Evolutionary conservation across 164 flowering plant species (phyloP), one percentile per base, ranked within the genome.

Genomic region (Sextonia rubra): DNA sequence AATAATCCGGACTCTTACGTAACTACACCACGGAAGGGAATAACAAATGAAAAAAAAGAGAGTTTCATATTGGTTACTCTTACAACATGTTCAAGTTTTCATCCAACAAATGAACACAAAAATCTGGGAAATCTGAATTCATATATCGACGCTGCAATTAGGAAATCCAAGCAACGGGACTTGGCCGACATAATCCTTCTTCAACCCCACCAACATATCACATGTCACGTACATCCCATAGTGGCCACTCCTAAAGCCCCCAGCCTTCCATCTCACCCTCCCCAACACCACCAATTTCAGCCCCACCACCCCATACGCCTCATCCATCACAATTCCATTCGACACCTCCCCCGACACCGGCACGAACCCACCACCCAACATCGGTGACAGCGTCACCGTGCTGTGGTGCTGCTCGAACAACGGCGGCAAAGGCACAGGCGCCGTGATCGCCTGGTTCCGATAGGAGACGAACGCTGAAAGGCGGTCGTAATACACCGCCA

Each of bases 151-250:
- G 37, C 63, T 67, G 74, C 98, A 93, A 5, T 63, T 77, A 1
- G 92, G 87, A 55, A 90, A 66, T n/a, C 84, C 85, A 68, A 93
- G 93, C 80, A 93, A 47, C 49, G 98, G 94, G 6, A 83, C 84
- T 61, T 84, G 91, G 58, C 93, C 96, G 18, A 76, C 77, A 27
- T 79, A 63, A 17, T 92, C 91, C 32, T 69, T 81, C 84, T 80
- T 86, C 75, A 89, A 73, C 3, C 97, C 90, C n/a, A 90, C 77
- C 82, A 88, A 60, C 66, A 90, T 69, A 71, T 91, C 96, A 69
- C 98, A 93, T 58, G 60, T 83, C 23, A 88, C 92, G 69, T 82
- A 80, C 4, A 94, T 63, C 29, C 86, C 84, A 69, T 85, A 80
- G 26, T 68, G 79, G 47, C 64, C 77, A 12, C 82, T 85, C 78